A percentile compares a stretch with the other conserved stretches of the same genome.
These are phyloP conservation scores for Raphanus hybrid DNA, from an alignment of 441 rosid genomes.

Conservation along the genomic window DNA sequence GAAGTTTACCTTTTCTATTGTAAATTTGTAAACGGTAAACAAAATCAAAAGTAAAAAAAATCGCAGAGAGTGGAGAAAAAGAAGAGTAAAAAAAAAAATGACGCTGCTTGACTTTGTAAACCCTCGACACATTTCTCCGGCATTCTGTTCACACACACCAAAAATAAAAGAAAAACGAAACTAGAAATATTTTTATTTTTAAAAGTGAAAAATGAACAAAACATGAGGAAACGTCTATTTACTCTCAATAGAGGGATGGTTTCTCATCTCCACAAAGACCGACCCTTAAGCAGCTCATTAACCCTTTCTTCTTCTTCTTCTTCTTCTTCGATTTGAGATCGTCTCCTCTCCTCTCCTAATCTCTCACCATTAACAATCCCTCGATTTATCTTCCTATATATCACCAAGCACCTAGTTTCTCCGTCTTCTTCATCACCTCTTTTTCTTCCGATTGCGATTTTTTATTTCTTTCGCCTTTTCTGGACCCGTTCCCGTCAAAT, in stretches of 20 bases:
- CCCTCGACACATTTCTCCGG: slow-evolving; percentile 1
- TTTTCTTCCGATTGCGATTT: slow-evolving; percentile 14
- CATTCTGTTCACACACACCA: neutral
- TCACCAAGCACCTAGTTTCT: slow-evolving; percentile 23
- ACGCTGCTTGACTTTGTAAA: slow-evolving; percentile 14
- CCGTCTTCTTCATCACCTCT: slow-evolving; percentile 23
- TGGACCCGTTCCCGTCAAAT: slow-evolving; percentile 2
- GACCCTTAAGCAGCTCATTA: neutral
- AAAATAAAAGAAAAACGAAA: neutral
- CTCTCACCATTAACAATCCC: slow-evolving; percentile 27
- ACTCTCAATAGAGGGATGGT: slow-evolving; percentile 15
- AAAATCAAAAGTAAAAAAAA: neutral
- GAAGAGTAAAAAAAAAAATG: neutral
- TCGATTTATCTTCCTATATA: slow-evolving; percentile 10
- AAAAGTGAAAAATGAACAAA: neutral
- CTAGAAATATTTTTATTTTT: no score
- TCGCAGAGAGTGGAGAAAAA: neutral
- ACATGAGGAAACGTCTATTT: slow-evolving; percentile 33
- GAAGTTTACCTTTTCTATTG: neutral
- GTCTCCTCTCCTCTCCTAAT: slow-evolving; percentile 33
- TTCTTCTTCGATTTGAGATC: slow-evolving; percentile 34
- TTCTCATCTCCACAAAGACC: slow-evolving; percentile 19
- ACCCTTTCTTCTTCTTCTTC: slow-evolving; percentile 2
- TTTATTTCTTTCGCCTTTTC: neutral
- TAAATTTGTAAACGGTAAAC: neutral